Evolutionary conservation across 2,329 filamentous ascomycete genomes (phyloP).

Genomic region (Aspergillus sp.): DNA sequence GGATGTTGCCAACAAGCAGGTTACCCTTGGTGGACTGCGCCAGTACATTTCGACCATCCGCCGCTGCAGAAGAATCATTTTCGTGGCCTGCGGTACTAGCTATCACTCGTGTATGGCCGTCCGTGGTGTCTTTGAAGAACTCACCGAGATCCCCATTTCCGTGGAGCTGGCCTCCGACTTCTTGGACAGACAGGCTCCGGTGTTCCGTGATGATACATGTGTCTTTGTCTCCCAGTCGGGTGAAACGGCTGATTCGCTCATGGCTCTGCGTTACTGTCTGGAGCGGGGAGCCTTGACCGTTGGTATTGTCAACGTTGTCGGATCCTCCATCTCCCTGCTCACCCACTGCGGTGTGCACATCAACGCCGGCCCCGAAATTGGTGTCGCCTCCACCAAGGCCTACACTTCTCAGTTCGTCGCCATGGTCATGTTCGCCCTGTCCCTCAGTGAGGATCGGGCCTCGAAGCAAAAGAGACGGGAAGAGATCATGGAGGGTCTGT

Average conservation of each 20-base stretch:
- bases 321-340: slow-evolving; percentile 96
- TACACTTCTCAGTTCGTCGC: slow-evolving; percentile 99
- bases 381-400: slow-evolving; percentile 98
- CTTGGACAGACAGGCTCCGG: slow-evolving; percentile 90
- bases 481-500: slow-evolving; percentile 94
- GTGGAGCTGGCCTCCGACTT: slow-evolving; percentile 98
- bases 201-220: slow-evolving; percentile 99
- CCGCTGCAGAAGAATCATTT: slow-evolving; percentile 94
- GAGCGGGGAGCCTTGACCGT: slow-evolving; percentile 97
- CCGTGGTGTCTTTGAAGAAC: slow-evolving; percentile 93
- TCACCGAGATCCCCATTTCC: slow-evolving; percentile 95
- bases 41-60: slow-evolving; percentile 97
- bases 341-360: slow-evolving; percentile 99
- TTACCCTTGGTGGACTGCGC: slow-evolving; percentile 91
- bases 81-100: slow-evolving; percentile 97
- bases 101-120: slow-evolving; percentile 99
- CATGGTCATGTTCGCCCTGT: slow-evolving; percentile 99
- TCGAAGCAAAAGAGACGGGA: slow-evolving; percentile 89
- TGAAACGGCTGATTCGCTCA: slow-evolving; percentile 94
- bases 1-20: slow-evolving; percentile 87
- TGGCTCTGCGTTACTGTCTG: slow-evolving; percentile 96
- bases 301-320: slow-evolving; percentile 97
- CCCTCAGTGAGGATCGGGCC: slow-evolving; percentile 91
- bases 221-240: slow-evolving; percentile 99
- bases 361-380: slow-evolving; percentile 97